A percentile compares a stretch with the other conserved stretches of the same genome.
Conservation (phyloP, 345 rosid genomes). For the Eucalyptus guilfoylei region DNA sequence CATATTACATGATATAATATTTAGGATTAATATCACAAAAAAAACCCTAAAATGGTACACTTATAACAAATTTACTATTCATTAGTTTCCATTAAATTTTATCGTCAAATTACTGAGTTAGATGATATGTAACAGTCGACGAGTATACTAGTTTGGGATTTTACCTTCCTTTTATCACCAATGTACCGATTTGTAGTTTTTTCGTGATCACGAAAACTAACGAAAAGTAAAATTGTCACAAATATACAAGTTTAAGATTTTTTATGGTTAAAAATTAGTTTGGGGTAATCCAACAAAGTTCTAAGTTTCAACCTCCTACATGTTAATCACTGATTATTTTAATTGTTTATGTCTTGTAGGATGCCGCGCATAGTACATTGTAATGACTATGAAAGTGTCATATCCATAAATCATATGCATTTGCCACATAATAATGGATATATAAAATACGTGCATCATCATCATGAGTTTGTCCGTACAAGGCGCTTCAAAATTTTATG, state of each 20-base stretch:
- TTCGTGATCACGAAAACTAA: too few species aligned
- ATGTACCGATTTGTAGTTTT: too few species aligned
- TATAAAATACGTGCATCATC: neutral
- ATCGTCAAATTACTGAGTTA: too few species aligned
- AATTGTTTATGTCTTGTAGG: neutral
- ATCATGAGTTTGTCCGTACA: neutral
- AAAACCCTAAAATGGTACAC: too few species aligned
- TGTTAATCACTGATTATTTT: neutral
- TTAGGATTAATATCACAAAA: neutral
- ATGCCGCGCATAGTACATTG: neutral
- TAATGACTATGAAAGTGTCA: neutral
- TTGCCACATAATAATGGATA: neutral
- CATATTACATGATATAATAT: neutral
- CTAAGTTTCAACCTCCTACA: neutral
- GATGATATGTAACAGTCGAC: fast-evolving
- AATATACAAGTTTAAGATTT: fast-evolving
- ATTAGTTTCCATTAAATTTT: too few species aligned
- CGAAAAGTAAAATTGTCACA: too few species aligned
- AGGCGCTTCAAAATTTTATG: neutral
- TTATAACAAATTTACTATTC: too few species aligned
- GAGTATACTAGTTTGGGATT: too few species aligned
- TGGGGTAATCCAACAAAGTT: too few species aligned
- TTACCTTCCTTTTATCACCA: too few species aligned
- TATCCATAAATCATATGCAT: neutral
- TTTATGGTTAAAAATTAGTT: too few species aligned